Evolutionary conservation across 2,329 filamentous ascomycete species (phyloP).

Genomic region (Xylariaceae sp.): DNA sequence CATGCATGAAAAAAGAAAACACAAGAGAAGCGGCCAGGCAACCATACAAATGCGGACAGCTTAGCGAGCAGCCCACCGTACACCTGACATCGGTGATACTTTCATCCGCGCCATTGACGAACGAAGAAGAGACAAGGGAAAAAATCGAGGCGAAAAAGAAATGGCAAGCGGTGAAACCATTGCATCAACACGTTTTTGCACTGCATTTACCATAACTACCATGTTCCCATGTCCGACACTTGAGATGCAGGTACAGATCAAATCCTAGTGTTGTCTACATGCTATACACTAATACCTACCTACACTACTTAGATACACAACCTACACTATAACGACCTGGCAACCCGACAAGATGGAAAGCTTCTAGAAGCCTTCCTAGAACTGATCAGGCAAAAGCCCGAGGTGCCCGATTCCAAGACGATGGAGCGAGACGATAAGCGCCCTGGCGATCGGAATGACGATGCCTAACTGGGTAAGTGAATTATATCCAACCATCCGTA

Average conservation of each 20-base stretch:
- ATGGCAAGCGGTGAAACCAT: not conserved
- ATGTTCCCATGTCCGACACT: no score
- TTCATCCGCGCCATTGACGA: not conserved
- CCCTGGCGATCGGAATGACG: not conserved
- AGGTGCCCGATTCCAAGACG: not conserved
- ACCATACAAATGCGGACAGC: not conserved
- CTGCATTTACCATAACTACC: no score
- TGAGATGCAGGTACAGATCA: no score
- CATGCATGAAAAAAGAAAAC: constrained; percentile 3
- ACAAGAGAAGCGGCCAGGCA: not conserved
- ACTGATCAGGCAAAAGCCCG: not conserved
- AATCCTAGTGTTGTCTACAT: no score
- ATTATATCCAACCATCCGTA: no score
- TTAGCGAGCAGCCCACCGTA: not conserved
- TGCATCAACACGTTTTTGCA: no score
- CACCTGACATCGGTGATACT: not conserved
- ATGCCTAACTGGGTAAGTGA: not conserved
- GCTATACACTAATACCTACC: no score
- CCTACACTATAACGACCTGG: no score
- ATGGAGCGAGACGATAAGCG: not conserved
- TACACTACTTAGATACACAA: no score
- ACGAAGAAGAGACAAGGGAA: not conserved
- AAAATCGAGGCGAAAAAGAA: not conserved
- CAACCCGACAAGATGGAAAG: not conserved
- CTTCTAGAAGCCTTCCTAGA: constrained; percentile 7